These are phyloP conservation scores for Lepidium aucheri DNA, from an alignment of 345 rosid genomes.

Conservation along the genomic window DNA sequence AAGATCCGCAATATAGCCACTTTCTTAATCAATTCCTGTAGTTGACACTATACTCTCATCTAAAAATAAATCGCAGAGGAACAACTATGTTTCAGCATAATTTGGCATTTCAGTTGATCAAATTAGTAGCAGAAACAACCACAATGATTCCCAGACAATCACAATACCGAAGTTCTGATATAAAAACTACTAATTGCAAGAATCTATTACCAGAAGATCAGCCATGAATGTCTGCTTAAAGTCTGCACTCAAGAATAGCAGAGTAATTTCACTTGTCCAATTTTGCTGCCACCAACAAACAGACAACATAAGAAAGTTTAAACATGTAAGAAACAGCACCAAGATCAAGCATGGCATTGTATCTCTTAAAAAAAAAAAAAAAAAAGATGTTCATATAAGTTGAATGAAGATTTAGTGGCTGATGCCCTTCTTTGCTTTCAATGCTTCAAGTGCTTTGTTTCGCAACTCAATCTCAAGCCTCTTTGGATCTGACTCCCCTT, in stretches of 20 bases:
- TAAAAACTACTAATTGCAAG: constrained; percentile 30
- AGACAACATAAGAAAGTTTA: constrained; percentile 46
- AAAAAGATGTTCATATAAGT: constrained; percentile 22
- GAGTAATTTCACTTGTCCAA: constrained; percentile 77
- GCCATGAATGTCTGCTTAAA: constrained; percentile 63
- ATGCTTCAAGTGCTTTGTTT: constrained; percentile 84
- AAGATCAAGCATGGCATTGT: constrained; percentile 19
- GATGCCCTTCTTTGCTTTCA: constrained; percentile 91
- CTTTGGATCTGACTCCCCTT: constrained; percentile 51
- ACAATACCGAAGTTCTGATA: background rate
- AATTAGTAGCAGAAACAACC: constrained; percentile 4
- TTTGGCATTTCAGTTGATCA: background rate
- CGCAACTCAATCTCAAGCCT: constrained; percentile 88
- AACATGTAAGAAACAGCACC: constrained; percentile 5
- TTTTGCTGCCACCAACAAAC: constrained; percentile 88
- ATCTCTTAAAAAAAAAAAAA: constrained; percentile 6
- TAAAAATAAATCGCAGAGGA: constrained; percentile 32
- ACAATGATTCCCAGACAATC: background rate
- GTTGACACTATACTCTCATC: constrained; percentile 59
- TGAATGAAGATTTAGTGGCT: constrained; percentile 32
- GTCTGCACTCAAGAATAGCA: constrained; percentile 75
- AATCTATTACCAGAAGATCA: constrained; percentile 63
- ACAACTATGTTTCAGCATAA: constrained; percentile 12
- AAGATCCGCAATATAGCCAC: constrained; percentile 34
- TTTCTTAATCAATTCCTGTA: constrained; percentile 59